These are phyloP conservation scores for Leersia perrieri DNA, from an alignment of 176 grass and related monocot species.

Conservation along the genomic window DNA sequence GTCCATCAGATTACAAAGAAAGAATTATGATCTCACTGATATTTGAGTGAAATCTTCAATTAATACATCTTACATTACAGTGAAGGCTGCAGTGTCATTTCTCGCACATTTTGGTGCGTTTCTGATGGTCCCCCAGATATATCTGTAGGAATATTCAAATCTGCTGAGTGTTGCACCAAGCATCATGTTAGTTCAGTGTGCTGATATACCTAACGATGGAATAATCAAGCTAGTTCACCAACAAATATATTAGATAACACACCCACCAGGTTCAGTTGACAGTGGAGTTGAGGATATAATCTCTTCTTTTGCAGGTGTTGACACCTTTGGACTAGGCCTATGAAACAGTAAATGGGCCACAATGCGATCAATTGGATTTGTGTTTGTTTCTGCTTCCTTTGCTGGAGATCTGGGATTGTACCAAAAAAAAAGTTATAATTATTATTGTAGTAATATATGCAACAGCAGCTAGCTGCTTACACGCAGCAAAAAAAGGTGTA, in stretches of 20 bases:
- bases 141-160: conserved; percentile 30
- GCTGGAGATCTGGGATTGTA: conserved; percentile 34
- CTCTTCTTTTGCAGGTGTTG: conserved; percentile 48
- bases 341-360: conserved; percentile 74
- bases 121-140: conserved; percentile 5
- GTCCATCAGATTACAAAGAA: background rate
- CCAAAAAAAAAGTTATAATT: background rate
- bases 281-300: conserved; percentile 29
- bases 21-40: background rate
- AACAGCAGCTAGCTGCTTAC: background rate
- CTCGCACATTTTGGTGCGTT: conserved; percentile 21
- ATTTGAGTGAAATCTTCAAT: conserved; percentile 15
- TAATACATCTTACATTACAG: conserved; percentile 39
- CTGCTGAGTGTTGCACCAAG: conserved; percentile 27
- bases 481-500: background rate
- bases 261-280: conserved; percentile 42
- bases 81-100: conserved; percentile 33
- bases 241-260: background rate
- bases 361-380: conserved; percentile 71
- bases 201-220: background rate
- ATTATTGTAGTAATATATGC: background rate
- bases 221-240: background rate
- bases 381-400: conserved; percentile 53
- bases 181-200: conserved; percentile 16
- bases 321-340: conserved; percentile 36